phyloP scores from a whole-genome alignment of 768 basidiomycete genomes.

The Symmetrospora coprosmae region DNA sequence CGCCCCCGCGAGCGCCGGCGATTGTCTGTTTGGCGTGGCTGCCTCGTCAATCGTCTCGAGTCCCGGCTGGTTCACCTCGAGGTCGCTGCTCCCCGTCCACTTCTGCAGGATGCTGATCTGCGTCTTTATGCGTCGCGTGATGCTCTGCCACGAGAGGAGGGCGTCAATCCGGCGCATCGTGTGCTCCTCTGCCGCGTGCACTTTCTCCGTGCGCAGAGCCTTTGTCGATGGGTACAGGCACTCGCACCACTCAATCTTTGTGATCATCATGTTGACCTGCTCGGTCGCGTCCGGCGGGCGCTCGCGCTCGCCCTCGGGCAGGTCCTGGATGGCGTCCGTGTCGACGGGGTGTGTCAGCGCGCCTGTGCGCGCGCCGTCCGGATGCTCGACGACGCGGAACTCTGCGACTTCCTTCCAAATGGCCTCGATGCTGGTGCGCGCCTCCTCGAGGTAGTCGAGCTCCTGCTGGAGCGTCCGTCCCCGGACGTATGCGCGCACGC shows the following conservation, averaged over 20 bases:
- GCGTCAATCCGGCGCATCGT: constrained; percentile 70
- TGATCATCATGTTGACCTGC: constrained; percentile 29
- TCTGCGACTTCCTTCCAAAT: constrained; percentile 68
- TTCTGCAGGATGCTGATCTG: constrained; percentile 66
- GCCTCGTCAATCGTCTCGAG: constrained; percentile 49
- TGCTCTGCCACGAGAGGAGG: constrained; percentile 80
- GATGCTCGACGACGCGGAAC: constrained; percentile 55
- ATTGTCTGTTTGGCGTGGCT: constrained; percentile 34
- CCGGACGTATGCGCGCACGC: constrained; percentile 71
- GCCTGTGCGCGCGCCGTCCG: too few relatives aligned
- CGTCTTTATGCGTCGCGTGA: constrained; percentile 66
- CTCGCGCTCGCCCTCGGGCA: not conserved
- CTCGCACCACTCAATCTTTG: constrained; percentile 30
- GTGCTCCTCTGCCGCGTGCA: constrained; percentile 44
- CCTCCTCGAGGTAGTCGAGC: constrained; percentile 62
- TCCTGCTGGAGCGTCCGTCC: constrained; percentile 70
- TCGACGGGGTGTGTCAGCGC: too few relatives aligned
- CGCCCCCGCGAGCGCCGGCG: too few relatives aligned
- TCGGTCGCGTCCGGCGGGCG: constrained; percentile 26
- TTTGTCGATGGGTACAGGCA: constrained; percentile 29
- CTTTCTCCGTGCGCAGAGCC: constrained; percentile 44
- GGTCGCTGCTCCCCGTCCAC: constrained; percentile 85
- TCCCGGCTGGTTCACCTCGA: constrained; percentile 66
- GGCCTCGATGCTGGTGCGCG: constrained; percentile 63
- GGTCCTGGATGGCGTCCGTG: constrained; percentile 27